Evolutionary conservation across 2,329 filamentous ascomycete species (phyloP), one percentile per base, ranked within the genome.

Genomic region (Sporothrix euskadiensis): DNA sequence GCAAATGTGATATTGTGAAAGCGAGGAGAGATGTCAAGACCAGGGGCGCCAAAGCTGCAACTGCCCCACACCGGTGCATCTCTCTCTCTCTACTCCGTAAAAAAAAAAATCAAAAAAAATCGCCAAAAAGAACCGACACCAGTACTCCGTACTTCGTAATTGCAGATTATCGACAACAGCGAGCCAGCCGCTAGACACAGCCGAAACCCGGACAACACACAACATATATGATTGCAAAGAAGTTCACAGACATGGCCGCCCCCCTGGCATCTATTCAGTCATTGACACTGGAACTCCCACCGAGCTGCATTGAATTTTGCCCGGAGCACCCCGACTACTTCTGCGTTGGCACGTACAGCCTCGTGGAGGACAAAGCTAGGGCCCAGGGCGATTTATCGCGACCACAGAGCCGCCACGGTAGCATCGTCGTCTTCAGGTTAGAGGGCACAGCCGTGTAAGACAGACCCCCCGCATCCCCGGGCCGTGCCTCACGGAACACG

Each of bases 321-420:
- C 89, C 90, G 0, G 80, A 82, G 0, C 79, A 89, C 73, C 87
- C 88, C 0, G 82, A 89, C 0, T 88, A 91, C 78, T 90, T 97
- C 76, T 85, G 97, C 0, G 87, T 97, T 66, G 95, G 94, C 54
- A 97, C 94, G 0, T 98, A 98, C 81, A 88, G 91, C 75, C 86
- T 97, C 39, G 84, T 94, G 75, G 85, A 86, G 74, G 78, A 78
- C 49, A 78, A 76, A 32, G 77, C 75, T 6, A 73, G 75, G 19
- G 78, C 77, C 3, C 78, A 80, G 57, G 73, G 74, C 41, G 76
- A 78, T 4, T 59, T 72, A 5, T 82, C 80, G 57, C 83, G 84
- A 75, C 77, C 84, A 1, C 91, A 94, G 79, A 87, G 83, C 69
- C 90, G 93, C 56, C 92, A 90, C 75, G 93, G 94, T 1, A 94